A percentile compares a stretch with the other conserved stretches of the same genome.
These are phyloP conservation scores for Pseudocercospora cruenta DNA, from an alignment of 2,329 filamentous ascomycete species.

Conservation along the genomic window DNA sequence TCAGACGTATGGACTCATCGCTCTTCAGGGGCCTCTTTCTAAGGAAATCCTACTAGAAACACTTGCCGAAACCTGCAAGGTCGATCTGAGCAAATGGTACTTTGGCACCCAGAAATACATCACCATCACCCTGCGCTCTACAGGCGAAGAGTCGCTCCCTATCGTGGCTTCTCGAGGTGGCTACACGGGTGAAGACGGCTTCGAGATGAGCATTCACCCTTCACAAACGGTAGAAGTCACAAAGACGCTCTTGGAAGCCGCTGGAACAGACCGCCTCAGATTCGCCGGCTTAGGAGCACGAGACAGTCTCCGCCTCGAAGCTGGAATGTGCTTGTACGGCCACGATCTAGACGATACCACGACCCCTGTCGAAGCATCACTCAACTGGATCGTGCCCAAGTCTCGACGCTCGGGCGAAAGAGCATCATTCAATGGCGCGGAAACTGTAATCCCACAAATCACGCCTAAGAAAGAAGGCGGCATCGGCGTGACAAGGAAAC, in stretches of 20 bases:
- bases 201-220: constrained; percentile 85
- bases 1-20: constrained; percentile 75
- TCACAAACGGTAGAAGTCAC: constrained; percentile 68
- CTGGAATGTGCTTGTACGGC: constrained; percentile 99
- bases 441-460: constrained; percentile 76
- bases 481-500: constrained; percentile 68
- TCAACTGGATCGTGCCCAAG: constrained; percentile 84
- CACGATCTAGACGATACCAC: constrained; percentile 86
- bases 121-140: constrained; percentile 63
- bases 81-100: constrained; percentile 67
- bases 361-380: constrained; percentile 67
- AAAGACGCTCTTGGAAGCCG: constrained; percentile 67
- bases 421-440: constrained; percentile 83
- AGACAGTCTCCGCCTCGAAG: constrained; percentile 90
- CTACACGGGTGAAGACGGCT: constrained; percentile 97
- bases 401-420: constrained; percentile 62
- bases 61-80: constrained; percentile 57
- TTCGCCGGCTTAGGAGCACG: constrained; percentile 88
- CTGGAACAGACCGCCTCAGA: constrained; percentile 65
- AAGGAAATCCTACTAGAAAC: constrained; percentile 68
- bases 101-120: constrained; percentile 78
- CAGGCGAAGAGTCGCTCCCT: constrained; percentile 50
- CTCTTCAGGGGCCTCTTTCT: constrained; percentile 83
- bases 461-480: constrained; percentile 44
- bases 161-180: constrained; percentile 84